Evolutionary conservation across 1,284 basidiomycete genomes (phyloP).

Genomic region (Malassezia brasiliensis): DNA sequence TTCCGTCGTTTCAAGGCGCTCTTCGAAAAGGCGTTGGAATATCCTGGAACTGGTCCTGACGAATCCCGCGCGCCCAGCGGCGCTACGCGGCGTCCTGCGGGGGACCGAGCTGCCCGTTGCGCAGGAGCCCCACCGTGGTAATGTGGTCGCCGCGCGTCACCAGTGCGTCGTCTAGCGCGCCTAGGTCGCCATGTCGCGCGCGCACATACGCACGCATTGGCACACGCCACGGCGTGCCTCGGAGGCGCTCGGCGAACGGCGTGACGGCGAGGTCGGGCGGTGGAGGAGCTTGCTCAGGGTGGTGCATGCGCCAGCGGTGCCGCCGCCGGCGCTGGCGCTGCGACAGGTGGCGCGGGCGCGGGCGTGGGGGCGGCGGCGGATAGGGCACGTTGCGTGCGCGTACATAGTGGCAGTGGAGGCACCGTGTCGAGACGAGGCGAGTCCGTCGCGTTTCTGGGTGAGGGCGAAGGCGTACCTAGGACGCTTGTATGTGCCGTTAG

Average conservation of each 20-base stretch:
- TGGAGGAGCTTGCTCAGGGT: neutral
- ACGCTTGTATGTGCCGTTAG: slow-evolving; percentile 3
- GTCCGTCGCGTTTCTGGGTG: neutral
- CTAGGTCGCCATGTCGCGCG: neutral
- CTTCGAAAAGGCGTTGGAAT: too few relatives aligned
- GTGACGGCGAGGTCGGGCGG: neutral
- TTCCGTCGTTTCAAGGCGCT: too few relatives aligned
- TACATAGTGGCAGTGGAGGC: neutral
- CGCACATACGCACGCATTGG: neutral
- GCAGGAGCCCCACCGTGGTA: neutral
- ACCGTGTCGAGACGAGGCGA: neutral
- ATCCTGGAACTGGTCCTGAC: neutral
- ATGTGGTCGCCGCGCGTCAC: slow-evolving; percentile 8
- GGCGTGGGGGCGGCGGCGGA: neutral
- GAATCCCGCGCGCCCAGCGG: neutral
- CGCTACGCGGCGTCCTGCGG: neutral
- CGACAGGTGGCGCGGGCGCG: slow-evolving; percentile 3
- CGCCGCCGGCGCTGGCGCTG: slow-evolving; percentile 15
- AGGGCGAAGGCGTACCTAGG: neutral
- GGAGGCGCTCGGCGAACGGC: slow-evolving; percentile 1
- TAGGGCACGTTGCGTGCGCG: neutral
- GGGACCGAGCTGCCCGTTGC: neutral
- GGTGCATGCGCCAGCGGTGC: neutral
- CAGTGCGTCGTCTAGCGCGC: neutral
- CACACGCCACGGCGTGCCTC: slow-evolving; percentile 3